Base-by-base conservation (phyloP, 306 rosid species). In the Pachyrhizus erosus region DNA sequence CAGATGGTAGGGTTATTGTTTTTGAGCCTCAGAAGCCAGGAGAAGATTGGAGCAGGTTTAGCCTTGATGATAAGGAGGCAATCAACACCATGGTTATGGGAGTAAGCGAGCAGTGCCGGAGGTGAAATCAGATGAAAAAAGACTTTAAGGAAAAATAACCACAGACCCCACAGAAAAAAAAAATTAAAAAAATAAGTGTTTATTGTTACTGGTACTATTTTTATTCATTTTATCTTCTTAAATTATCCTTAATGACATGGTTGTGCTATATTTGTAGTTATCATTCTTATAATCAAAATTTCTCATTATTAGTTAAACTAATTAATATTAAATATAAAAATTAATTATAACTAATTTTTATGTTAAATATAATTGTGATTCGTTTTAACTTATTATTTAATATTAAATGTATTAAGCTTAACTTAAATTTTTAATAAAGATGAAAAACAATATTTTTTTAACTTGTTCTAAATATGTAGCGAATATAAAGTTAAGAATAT, bases 11-110 rank as follows among this genome's bases (percentile, higher is more conserved):
- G 7, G 85, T 79, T 18, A 48, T 42, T n/a, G 82, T 82, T 49
- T 68, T 86, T 51, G 89, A 82, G 78, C 86, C 87, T 34, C 29
- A 4, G 6, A 57, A 81, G 34, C 14, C 24, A 43, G 70, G 54
- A 73, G 27, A 52, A 46, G 58, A 26, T 1, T 82, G 82, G 84
- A 62, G 34, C 34, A 26, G 12, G 15, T 18, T 24, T 26, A 18
- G 39, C 58, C 23, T 14, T 55, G 54, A 69, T 62, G 73, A 52
- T 33, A 57, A 55, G 39, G 46, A 18, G 23, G 17, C 52, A 55
- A 52, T 13, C 11, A 69, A 45, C 55, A 14, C 17, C 17, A 64
- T 31, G 21, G 40, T 37, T 9, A 2, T 13, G 69, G 18, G 20
- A 62, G 9, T 27, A 1, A 15, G 10, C 15, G 21, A 62, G 9